Base-by-base conservation (phyloP, 2,329 filamentous ascomycete genomes). In the Beauveria varroae region DNA sequence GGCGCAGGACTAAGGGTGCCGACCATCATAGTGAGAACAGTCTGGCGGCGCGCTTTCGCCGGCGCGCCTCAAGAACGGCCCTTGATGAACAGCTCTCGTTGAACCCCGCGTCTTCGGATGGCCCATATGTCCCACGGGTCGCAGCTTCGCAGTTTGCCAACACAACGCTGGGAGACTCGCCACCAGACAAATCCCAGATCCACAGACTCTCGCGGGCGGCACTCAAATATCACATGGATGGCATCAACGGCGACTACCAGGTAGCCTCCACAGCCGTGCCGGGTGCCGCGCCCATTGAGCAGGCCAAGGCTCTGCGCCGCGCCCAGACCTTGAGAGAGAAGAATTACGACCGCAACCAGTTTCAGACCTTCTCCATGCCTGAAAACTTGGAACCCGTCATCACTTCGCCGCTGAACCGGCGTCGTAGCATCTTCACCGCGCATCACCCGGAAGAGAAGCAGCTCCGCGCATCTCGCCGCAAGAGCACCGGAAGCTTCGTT, bases 111-210 rank as follows among this genome's bases (percentile, higher is more conserved):
- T 14, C 50, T 41, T 24, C 44, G 18, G 46, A 64, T 57, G 30
- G 62, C 41, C 57, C 67, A 41, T 79, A 86, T 65, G 71, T 84
- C 2, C 84, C 84, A 16, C 75, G 76, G 57, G 76, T 81, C 41
- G 83, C 83, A 0, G 82, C 83, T 1, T 68, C 76, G 14, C 81
- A 85, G 62, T 86, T 86, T 66, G 72, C 78, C 10, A 72, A 76
- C 49, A 86, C 83, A 0, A 79, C 82, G 0, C 83, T 81, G 1
- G 73, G 76, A 18, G 76, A 77, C 22, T 66, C 68, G 46, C 71
- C 74, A 68, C 71, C 71, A 28, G 70, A 77, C 34, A 73, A 69
- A 54, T 67, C 68, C 6, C 68, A 73, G 10, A 68, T 75, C 14
- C 79, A 81, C 65, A 78, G 74, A 57, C 67, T 82, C 14, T 79